Evolutionary conservation across 139 green algal genomes (phyloP).

Genomic region (Tetradesmus obliquus): DNA sequence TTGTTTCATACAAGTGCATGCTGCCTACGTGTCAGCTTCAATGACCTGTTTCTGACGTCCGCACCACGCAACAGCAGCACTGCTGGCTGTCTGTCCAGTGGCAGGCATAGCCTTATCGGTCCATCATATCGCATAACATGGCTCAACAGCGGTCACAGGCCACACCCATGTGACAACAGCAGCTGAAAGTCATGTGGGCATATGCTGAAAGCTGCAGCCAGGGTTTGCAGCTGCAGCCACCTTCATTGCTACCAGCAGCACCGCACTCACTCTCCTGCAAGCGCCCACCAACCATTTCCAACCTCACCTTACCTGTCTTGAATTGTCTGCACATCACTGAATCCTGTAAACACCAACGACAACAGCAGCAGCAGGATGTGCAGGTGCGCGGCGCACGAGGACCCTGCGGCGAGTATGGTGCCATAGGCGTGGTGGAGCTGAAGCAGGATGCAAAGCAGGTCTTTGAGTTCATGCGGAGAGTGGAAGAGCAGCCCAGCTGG

Average conservation of each 20-base stretch:
- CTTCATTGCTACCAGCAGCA: neutral
- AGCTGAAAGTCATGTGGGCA: neutral
- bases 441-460: conserved; percentile 1
- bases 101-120: neutral
- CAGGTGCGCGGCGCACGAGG: conserved; percentile 15
- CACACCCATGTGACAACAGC: neutral
- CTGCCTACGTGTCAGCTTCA: neutral
- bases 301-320: neutral
- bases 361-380: conserved; percentile 4
- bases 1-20: neutral
- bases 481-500: conserved; percentile 38
- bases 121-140: neutral
- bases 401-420: conserved; percentile 30
- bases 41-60: neutral
- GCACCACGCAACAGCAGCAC: neutral
- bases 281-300: neutral
- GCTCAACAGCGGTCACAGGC: neutral
- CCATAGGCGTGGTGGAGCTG: conserved; percentile 20
- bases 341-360: neutral
- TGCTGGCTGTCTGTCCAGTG: neutral
- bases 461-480: conserved; percentile 21
- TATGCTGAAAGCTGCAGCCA: neutral
- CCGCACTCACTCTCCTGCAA: neutral
- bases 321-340: too few species aligned
- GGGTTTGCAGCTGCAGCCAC: neutral